phyloP scores from a whole-genome alignment of 2,329 filamentous ascomycete species.

The Exophiala mesophila region DNA sequence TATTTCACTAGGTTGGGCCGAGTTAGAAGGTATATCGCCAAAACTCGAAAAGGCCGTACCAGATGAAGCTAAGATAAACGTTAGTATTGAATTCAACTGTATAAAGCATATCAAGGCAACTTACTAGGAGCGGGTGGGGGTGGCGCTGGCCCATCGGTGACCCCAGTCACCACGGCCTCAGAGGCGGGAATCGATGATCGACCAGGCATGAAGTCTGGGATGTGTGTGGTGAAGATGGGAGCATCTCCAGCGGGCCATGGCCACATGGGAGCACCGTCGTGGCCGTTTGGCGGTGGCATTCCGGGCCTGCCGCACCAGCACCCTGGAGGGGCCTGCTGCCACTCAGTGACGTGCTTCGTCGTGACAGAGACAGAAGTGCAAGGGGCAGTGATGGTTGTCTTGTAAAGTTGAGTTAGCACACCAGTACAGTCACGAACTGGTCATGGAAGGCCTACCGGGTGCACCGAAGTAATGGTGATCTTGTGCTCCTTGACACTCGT shows the following conservation, averaged over 20 bases:
- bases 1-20: constrained; percentile 16
- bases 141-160: constrained; percentile 13
- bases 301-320: constrained; percentile 18
- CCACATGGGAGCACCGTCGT: background rate
- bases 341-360: constrained; percentile 19
- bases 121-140: constrained; percentile 9
- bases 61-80: constrained; percentile 8
- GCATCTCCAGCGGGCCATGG: constrained; percentile 10
- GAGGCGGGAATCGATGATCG: constrained; percentile 23
- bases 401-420: too few species aligned
- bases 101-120: too few species aligned
- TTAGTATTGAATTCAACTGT: background rate
- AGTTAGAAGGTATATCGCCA: constrained; percentile 19
- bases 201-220: constrained; percentile 17
- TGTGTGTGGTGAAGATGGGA: constrained; percentile 9
- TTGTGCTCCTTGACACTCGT: constrained; percentile 5
- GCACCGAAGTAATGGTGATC: background rate
- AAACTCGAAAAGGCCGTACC: constrained; percentile 18
- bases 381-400: constrained; percentile 21
- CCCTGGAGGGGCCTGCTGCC: constrained; percentile 19
- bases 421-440: background rate
- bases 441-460: background rate
- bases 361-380: constrained; percentile 19
- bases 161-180: constrained; percentile 21
- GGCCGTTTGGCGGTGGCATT: constrained; percentile 2